Evolutionary conservation across 441 rosid genomes (phyloP).

Genomic region (Bruguiera hainesii): DNA sequence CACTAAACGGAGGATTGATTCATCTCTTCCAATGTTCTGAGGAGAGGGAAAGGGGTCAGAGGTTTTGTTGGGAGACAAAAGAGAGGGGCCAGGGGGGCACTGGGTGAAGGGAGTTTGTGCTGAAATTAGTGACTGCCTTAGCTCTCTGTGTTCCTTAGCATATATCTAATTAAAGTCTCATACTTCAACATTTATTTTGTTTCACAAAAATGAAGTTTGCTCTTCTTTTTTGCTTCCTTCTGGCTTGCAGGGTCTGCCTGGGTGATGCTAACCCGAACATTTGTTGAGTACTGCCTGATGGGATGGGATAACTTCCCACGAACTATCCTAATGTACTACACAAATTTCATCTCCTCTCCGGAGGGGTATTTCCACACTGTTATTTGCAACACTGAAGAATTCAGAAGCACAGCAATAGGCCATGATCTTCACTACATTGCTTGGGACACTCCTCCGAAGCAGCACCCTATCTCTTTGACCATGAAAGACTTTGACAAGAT

Average conservation of each 20-base stretch:
- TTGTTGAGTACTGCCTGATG: conserved; percentile 76
- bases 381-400: conserved; percentile 67
- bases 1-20: too few species aligned
- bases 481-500: conserved; percentile 67
- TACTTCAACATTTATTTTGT: too few species aligned
- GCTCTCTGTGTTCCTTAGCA: too few species aligned
- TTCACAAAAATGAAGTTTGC: not conserved
- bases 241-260: conserved; percentile 76
- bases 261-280: conserved; percentile 65
- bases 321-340: conserved; percentile 78
- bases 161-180: too few species aligned
- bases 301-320: conserved; percentile 93
- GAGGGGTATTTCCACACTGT: conserved; percentile 96
- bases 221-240: conserved; percentile 6
- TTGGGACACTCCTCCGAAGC: conserved; percentile 96
- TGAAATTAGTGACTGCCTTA: too few species aligned
- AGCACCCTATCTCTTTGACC: conserved; percentile 70
- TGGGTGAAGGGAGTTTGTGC: too few species aligned
- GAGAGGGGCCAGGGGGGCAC: too few species aligned
- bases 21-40: too few species aligned
- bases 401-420: conserved; percentile 51
- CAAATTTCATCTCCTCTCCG: conserved; percentile 86
- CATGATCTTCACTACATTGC: conserved; percentile 95
- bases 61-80: too few species aligned
- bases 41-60: too few species aligned